phyloP scores from a whole-genome alignment of 129 eudicot genomes.

The Lonicera japonica region DNA sequence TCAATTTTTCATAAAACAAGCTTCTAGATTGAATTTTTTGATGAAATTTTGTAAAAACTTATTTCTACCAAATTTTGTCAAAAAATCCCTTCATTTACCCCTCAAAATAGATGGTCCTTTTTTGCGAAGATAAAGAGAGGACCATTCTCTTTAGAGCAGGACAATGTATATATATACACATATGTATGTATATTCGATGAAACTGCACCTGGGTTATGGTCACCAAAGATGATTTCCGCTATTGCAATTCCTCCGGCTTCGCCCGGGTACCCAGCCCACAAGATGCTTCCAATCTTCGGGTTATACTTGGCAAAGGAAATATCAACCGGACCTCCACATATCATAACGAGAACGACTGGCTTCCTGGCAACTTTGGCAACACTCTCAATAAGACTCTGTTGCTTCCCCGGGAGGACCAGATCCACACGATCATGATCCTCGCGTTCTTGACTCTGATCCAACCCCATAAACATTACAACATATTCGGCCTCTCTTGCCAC shows the following conservation, averaged over 20 bases:
- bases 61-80: too few species aligned
- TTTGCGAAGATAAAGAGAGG: too few species aligned
- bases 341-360: constrained; percentile 71
- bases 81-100: too few species aligned
- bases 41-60: too few species aligned
- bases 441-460: constrained; percentile 75
- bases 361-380: constrained; percentile 69
- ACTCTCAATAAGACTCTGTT: constrained; percentile 41
- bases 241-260: constrained; percentile 89
- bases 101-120: too few species aligned
- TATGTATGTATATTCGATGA: too few species aligned
- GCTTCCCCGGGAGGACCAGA: constrained; percentile 73
- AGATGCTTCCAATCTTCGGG: constrained; percentile 73
- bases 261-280: constrained; percentile 99
- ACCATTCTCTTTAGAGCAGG: too few species aligned
- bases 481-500: constrained; percentile 55
- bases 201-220: constrained; percentile 82
- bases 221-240: constrained; percentile 79
- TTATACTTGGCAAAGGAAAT: constrained; percentile 68
- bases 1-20: too few species aligned
- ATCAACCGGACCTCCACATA: constrained; percentile 95
- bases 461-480: constrained; percentile 86
- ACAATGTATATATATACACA: too few species aligned
- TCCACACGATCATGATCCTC: constrained; percentile 70
- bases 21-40: too few species aligned